These are phyloP conservation scores for Cercospora janseana DNA, from an alignment of 2,329 filamentous ascomycete genomes.

Conservation along the genomic window DNA sequence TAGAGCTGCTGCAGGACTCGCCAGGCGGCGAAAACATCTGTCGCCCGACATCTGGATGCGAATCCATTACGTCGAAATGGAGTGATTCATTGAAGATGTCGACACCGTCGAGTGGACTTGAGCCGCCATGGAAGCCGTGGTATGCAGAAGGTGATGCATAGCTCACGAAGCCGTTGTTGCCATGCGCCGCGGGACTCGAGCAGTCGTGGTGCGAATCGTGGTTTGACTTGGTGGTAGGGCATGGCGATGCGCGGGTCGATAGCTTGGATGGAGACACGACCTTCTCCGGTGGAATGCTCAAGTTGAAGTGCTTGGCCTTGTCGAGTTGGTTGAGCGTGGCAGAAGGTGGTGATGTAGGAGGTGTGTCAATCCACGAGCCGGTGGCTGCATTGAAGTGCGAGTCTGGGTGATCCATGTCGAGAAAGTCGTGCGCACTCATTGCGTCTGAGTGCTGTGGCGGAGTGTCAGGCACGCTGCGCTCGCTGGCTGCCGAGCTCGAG, in stretches of 20 bases:
- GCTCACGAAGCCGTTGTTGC: conserved; percentile 17
- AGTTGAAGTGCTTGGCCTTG: conserved; percentile 27
- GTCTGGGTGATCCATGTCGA: conserved; percentile 30
- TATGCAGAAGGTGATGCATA: conserved; percentile 23
- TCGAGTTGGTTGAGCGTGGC: conserved; percentile 14
- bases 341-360: conserved; percentile 34
- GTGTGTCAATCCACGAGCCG: conserved; percentile 34
- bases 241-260: conserved; percentile 27
- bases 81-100: conserved; percentile 27
- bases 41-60: conserved; percentile 28
- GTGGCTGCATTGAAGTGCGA: conserved; percentile 27
- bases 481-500: conserved; percentile 33
- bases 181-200: conserved; percentile 24
- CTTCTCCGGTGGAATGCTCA: conserved; percentile 25
- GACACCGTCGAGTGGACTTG: conserved; percentile 23
- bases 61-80: conserved; percentile 27
- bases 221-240: conserved; percentile 12
- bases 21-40: conserved; percentile 33
- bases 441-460: conserved; percentile 34
- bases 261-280: conserved; percentile 31
- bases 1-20: conserved; percentile 31
- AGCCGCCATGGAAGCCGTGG: conserved; percentile 24
- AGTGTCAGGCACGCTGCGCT: conserved; percentile 36
- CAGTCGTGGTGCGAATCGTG: conserved; percentile 5
- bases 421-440: conserved; percentile 33